Evolutionary conservation across 1,284 basidiomycete species (phyloP).

Genomic region (Coriolopsis trogii): DNA sequence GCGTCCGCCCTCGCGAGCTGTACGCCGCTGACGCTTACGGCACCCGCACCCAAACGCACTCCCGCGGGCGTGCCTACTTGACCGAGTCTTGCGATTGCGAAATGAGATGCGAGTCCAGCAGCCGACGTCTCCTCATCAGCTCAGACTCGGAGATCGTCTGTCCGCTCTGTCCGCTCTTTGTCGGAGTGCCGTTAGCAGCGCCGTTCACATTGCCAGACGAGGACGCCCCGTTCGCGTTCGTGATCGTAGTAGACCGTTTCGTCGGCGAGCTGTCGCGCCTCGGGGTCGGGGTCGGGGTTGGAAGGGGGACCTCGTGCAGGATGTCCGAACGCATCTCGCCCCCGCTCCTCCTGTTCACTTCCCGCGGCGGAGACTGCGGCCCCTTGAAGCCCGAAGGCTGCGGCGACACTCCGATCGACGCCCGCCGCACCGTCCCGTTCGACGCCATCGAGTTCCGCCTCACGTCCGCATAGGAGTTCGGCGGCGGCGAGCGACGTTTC

Average conservation of each 20-base stretch:
- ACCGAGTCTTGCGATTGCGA: slow-evolving; percentile 17
- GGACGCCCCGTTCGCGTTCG: neutral
- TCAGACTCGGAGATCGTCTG: slow-evolving; percentile 78
- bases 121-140: slow-evolving; percentile 74
- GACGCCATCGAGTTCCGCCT: slow-evolving; percentile 14
- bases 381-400: slow-evolving; percentile 1
- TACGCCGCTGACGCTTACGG: neutral
- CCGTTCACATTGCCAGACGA: neutral
- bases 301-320: slow-evolving; percentile 14
- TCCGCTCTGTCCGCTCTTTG: slow-evolving; percentile 58
- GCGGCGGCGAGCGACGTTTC: slow-evolving; percentile 50
- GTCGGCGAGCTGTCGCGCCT: neutral
- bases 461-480: slow-evolving; percentile 25
- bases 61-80: slow-evolving; percentile 12
- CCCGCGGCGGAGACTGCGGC: neutral
- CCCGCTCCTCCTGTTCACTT: neutral
- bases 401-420: slow-evolving; percentile 1
- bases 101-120: slow-evolving; percentile 66
- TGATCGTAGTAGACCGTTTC: too few species aligned
- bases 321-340: slow-evolving; percentile 14
- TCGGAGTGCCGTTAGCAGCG: slow-evolving; percentile 10
- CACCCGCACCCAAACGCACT: neutral
- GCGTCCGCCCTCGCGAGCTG: neutral
- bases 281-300: neutral
- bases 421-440: slow-evolving; percentile 20